Percentiles rank a stretch among this genome's conserved stretches.
These are phyloP conservation scores for Steccherinum ochraceum DNA, from an alignment of 768 basidiomycete species.

Conservation along the genomic window DNA sequence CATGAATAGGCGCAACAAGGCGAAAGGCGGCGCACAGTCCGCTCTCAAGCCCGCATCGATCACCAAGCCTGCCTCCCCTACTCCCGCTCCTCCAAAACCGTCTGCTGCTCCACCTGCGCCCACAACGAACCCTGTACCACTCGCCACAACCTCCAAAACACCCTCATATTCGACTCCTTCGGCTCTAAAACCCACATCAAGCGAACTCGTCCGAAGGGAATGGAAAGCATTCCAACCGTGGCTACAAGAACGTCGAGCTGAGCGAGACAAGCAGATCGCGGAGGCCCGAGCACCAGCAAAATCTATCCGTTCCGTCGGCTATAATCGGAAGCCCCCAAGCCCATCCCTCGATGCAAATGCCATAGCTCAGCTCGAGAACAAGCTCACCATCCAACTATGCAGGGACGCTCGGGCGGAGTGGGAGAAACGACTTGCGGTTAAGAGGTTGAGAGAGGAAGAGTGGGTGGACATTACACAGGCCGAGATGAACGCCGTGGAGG, in stretches of 20 bases:
- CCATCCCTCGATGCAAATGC: not conserved
- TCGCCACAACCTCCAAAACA: not conserved
- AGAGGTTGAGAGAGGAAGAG: conserved; percentile 9
- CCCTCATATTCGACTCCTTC: no score
- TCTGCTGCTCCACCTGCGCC: not conserved
- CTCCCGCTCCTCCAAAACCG: conserved; percentile 2
- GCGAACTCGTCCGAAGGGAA: no score
- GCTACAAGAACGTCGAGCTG: conserved; percentile 5
- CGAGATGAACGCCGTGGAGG: conserved; percentile 10
- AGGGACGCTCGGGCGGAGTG: conserved; percentile 7
- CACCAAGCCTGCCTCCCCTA: conserved; percentile 3
- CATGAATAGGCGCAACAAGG: conserved; percentile 9
- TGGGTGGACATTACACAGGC: conserved; percentile 10
- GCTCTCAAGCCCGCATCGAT: not conserved
- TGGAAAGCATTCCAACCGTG: conserved; percentile 10
- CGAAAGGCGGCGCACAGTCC: conserved; percentile 1
- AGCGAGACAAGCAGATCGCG: conserved; percentile 7
- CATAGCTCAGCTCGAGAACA: not conserved
- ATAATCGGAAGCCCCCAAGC: not conserved
- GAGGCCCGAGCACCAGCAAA: not conserved
- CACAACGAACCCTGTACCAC: not conserved
- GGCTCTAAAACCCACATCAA: no score
- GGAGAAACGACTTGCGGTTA: conserved; percentile 5
- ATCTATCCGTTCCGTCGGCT: not conserved
- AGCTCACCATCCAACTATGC: conserved; percentile 4